A percentile compares a stretch with the other conserved stretches of the same genome.
Evolutionary conservation across 345 rosid genomes (phyloP).

Genomic region (Hibiscus mutabilis): DNA sequence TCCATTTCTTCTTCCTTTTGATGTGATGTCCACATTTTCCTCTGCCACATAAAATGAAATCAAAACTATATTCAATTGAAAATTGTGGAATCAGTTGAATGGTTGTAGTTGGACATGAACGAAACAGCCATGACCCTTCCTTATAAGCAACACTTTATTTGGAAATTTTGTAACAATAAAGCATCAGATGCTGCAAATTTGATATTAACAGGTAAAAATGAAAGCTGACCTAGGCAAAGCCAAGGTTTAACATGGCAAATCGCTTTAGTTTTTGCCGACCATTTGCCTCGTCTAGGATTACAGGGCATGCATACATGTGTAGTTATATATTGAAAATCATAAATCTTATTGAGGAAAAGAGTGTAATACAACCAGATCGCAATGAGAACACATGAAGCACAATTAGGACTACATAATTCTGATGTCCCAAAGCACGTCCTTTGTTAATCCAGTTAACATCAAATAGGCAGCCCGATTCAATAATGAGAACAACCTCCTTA

Average conservation of each 20-base stretch:
- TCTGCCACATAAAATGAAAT: not conserved
- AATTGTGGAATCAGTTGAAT: not conserved
- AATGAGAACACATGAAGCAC: no score
- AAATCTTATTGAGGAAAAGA: no score
- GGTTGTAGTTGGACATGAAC: not conserved
- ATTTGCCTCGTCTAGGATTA: slow-evolving; percentile 7
- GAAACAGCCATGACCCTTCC: not conserved
- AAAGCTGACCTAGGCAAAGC: not conserved
- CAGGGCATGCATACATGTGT: not conserved
- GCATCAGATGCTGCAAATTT: not conserved
- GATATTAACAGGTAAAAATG: not conserved
- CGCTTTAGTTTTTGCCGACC: not conserved
- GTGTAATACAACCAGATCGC: no score
- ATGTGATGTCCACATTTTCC: slow-evolving; percentile 2
- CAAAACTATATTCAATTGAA: not conserved
- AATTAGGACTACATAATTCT: no score
- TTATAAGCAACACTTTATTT: not conserved
- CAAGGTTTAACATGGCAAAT: not conserved
- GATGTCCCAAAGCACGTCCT: no score
- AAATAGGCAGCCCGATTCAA: no score
- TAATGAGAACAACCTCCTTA: no score
- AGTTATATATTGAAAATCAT: no score
- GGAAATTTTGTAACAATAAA: no score
- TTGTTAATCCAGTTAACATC: no score
- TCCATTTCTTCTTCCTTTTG: not conserved